Conservation (phyloP, 192 early-diverging fungal species). For the Coemansia sp. region DNA sequence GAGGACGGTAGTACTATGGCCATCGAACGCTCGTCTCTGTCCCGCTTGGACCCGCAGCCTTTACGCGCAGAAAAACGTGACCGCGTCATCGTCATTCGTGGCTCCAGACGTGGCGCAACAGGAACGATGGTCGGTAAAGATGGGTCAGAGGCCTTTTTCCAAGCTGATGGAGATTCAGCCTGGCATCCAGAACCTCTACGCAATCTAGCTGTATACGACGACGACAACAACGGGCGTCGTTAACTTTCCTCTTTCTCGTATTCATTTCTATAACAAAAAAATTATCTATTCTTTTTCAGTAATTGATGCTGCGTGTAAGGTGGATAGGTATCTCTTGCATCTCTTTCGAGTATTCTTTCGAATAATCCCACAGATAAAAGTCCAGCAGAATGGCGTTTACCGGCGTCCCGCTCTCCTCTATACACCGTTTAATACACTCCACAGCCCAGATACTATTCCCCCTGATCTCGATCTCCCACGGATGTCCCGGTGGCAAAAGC, state of each 20-base stretch:
- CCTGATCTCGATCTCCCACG: slow-evolving; percentile 78
- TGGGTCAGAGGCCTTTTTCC: slow-evolving; percentile 74
- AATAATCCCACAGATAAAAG: slow-evolving; percentile 88
- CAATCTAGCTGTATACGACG: slow-evolving; percentile 44
- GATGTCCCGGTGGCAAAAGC: slow-evolving; percentile 61
- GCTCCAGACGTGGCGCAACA: slow-evolving; percentile 59
- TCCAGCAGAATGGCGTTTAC: slow-evolving; percentile 84
- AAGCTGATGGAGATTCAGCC: slow-evolving; percentile 53
- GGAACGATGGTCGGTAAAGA: slow-evolving; percentile 74
- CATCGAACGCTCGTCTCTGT: slow-evolving; percentile 39
- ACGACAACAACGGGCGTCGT: slow-evolving; percentile 3
- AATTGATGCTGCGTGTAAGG: slow-evolving; percentile 64
- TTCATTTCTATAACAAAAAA: not conserved
- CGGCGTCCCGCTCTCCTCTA: slow-evolving; percentile 12
- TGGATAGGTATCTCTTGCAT: slow-evolving; percentile 66
- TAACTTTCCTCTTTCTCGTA: slow-evolving; percentile 6
- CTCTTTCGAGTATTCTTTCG: slow-evolving; percentile 64
- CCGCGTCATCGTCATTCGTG: slow-evolving; percentile 69
- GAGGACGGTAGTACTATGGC: slow-evolving; percentile 54
- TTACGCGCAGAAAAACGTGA: slow-evolving; percentile 72
- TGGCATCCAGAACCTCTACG: slow-evolving; percentile 51
- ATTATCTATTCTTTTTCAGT: slow-evolving; percentile 41
- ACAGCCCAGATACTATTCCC: slow-evolving; percentile 81
- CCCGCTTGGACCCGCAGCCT: slow-evolving; percentile 45
- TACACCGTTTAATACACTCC: slow-evolving; percentile 53